phyloP scores from a whole-genome alignment of 2,329 filamentous ascomycete species.

The Xenoacremonium recifei region DNA sequence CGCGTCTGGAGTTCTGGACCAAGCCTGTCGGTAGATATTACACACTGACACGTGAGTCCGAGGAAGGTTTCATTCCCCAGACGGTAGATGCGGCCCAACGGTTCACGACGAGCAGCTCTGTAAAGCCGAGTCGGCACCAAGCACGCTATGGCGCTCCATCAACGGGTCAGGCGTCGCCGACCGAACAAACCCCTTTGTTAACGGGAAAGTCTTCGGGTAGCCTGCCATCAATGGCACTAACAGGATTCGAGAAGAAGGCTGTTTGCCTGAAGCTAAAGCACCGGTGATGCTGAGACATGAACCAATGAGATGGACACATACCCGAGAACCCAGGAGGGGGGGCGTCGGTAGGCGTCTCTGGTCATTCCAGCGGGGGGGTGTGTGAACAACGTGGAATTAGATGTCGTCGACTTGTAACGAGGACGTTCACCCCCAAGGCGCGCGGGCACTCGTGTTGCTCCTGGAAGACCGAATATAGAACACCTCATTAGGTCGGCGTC shows the following conservation, averaged over 20 bases:
- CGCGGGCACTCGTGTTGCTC: conserved; percentile 23
- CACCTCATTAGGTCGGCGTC: conserved; percentile 18
- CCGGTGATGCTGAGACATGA: conserved; percentile 12
- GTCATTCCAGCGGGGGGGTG: too few relatives aligned
- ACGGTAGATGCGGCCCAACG: conserved; percentile 24
- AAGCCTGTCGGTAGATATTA: conserved; percentile 13
- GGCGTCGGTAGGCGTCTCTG: too few relatives aligned
- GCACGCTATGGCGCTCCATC: conserved; percentile 6
- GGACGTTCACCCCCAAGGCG: too few relatives aligned
- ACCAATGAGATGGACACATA: conserved; percentile 28
- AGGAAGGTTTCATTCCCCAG: conserved; percentile 26
- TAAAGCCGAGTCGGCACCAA: conserved; percentile 10
- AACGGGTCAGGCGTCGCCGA: too few relatives aligned
- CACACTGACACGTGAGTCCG: conserved; percentile 26
- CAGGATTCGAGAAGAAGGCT: too few relatives aligned
- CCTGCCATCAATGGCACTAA: too few relatives aligned
- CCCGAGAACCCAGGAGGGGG: conserved; percentile 27
- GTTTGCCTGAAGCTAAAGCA: too few relatives aligned
- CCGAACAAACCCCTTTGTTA: too few relatives aligned
- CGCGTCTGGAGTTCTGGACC: conserved; percentile 23
- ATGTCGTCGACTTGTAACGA: too few relatives aligned
- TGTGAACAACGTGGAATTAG: too few relatives aligned
- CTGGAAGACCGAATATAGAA: conserved; percentile 14
- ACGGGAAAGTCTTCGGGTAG: too few relatives aligned
- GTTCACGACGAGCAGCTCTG: conserved; percentile 15